phyloP scores from a whole-genome alignment of 805 yeast genomes.

The Nakazawaea peltata region DNA sequence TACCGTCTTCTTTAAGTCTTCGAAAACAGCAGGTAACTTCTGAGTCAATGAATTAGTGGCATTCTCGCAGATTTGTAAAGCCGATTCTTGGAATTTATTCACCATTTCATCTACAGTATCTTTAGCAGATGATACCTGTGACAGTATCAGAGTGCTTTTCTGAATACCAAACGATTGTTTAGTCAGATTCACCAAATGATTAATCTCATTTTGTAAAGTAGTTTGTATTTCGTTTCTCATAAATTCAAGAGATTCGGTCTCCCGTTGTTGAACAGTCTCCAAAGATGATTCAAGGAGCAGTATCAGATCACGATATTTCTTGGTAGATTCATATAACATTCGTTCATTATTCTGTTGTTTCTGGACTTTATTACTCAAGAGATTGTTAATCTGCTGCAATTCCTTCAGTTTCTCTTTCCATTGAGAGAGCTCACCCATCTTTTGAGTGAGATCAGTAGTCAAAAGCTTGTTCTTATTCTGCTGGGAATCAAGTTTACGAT shows the following conservation, averaged over 20 bases:
- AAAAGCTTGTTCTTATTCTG: slow-evolving; percentile 25
- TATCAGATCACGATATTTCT: slow-evolving; percentile 22
- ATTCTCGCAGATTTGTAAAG: slow-evolving; percentile 16
- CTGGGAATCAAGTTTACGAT: slow-evolving; percentile 31
- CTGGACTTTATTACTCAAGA: slow-evolving; percentile 21
- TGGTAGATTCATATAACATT: slow-evolving; percentile 23
- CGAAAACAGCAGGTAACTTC: slow-evolving; percentile 15
- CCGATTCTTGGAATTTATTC: slow-evolving; percentile 12
- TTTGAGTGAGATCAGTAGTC: slow-evolving; percentile 12
- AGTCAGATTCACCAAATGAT: slow-evolving; percentile 10
- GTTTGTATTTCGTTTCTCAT: slow-evolving; percentile 12
- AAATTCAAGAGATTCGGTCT: slow-evolving; percentile 11
- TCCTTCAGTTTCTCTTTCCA: slow-evolving; percentile 14
- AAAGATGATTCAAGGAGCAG: slow-evolving; percentile 21
- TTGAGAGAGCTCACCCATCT: slow-evolving; percentile 17
- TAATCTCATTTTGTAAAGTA: slow-evolving; percentile 12
- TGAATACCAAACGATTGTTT: not conserved
- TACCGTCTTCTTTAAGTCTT: slow-evolving; percentile 14
- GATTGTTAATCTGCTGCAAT: slow-evolving; percentile 16
- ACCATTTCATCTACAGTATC: slow-evolving; percentile 12
- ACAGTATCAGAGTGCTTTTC: not conserved
- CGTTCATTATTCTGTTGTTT: slow-evolving; percentile 23
- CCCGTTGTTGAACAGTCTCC: slow-evolving; percentile 14
- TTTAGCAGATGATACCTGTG: not conserved
- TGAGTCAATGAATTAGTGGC: slow-evolving; percentile 15